Evolutionary conservation across 129 eudicot species (phyloP).

Genomic region (Ambrosia trifida): DNA sequence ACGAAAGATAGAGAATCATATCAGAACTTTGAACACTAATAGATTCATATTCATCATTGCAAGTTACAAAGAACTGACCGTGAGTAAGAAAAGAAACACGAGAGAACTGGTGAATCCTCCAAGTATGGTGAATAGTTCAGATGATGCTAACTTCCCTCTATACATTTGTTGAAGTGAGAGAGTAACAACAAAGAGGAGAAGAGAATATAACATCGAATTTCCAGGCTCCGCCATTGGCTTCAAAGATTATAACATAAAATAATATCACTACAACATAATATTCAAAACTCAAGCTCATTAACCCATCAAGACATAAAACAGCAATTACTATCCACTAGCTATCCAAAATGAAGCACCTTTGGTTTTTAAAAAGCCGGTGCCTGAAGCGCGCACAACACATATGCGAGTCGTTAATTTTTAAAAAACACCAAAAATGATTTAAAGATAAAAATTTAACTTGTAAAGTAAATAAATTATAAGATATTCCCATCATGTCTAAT

Average conservation of each 20-base stretch:
- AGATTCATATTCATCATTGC: background rate
- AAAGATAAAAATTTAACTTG: too few species aligned
- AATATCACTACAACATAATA: constrained; percentile 17
- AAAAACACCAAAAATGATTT: too few species aligned
- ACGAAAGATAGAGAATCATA: background rate
- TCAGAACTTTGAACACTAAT: background rate
- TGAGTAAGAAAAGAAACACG: constrained; percentile 64
- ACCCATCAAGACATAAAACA: background rate
- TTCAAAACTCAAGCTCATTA: background rate
- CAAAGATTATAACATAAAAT: constrained; percentile 18
- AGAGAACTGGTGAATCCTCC: constrained; percentile 96
- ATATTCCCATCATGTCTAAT: too few species aligned
- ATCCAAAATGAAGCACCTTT: constrained; percentile 7
- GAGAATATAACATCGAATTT: constrained; percentile 79
- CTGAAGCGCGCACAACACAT: too few species aligned
- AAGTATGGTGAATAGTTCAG: constrained; percentile 83
- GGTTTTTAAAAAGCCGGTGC: too few species aligned
- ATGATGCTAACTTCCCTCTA: constrained; percentile 84
- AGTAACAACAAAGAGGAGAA: constrained; percentile 65
- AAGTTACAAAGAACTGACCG: constrained; percentile 47
- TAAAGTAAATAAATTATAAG: too few species aligned
- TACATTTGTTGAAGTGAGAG: constrained; percentile 84
- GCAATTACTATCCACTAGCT: background rate
- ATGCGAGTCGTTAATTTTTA: too few species aligned
- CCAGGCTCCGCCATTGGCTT: constrained; percentile 73